Percentiles rank a stretch among this genome's conserved stretches.
These are phyloP conservation scores for Malus asiatica DNA, from an alignment of 306 rosid genomes.

Conservation along the genomic window DNA sequence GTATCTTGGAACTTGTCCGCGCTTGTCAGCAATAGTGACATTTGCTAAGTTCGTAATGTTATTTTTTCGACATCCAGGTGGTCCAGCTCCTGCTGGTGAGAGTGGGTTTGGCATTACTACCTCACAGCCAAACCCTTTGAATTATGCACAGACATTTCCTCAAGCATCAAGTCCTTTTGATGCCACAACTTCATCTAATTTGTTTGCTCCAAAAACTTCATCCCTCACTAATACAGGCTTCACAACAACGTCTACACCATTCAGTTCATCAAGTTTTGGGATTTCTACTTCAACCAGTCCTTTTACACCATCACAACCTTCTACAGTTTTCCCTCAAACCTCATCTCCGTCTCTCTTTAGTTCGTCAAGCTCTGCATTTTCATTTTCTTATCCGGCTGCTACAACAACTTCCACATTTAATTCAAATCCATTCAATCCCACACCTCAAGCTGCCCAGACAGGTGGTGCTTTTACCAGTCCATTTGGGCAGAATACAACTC, in stretches of 20 bases:
- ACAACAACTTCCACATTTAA: constrained; percentile 44
- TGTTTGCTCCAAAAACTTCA: constrained; percentile 57
- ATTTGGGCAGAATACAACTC: constrained; percentile 42
- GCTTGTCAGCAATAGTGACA: neutral
- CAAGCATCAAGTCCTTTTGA: constrained; percentile 66
- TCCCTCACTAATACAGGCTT: constrained; percentile 43
- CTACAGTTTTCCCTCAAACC: constrained; percentile 22
- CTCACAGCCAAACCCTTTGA: constrained; percentile 46
- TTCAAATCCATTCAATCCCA: constrained; percentile 43
- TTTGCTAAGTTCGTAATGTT: neutral
- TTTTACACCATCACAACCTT: constrained; percentile 35
- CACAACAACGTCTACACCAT: constrained; percentile 39
- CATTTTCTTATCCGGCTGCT: constrained; percentile 23
- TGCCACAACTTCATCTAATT: constrained; percentile 39
- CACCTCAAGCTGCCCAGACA: constrained; percentile 41
- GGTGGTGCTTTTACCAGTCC: constrained; percentile 3
- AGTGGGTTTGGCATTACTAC: constrained; percentile 48
- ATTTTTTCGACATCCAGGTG: constrained; percentile 45
- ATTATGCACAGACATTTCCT: constrained; percentile 43
- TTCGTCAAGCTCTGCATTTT: constrained; percentile 26
- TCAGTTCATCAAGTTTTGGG: constrained; percentile 54
- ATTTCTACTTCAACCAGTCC: constrained; percentile 41
- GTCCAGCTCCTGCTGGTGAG: constrained; percentile 54
- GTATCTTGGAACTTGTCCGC: neutral
- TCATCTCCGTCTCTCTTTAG: constrained; percentile 47